Conservation (phyloP, 2,329 filamentous ascomycete species). For the Cladosporium velox region DNA sequence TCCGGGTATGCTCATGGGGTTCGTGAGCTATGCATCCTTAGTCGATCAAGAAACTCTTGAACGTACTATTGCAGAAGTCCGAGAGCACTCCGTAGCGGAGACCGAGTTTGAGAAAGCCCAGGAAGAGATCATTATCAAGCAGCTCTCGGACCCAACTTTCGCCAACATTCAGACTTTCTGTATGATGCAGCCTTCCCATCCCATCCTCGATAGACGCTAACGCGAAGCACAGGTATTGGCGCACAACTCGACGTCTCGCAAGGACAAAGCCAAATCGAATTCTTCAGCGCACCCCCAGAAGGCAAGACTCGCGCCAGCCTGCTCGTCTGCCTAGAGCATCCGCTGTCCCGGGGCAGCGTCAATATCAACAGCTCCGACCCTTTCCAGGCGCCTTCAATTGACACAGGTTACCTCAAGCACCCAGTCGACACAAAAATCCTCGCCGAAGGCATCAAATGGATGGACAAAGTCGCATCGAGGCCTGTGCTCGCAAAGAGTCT, state of each 20-base stretch:
- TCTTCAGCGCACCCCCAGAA: constrained; percentile 37
- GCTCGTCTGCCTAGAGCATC: constrained; percentile 38
- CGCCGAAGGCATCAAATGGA: constrained; percentile 38
- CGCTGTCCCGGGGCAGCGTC: constrained; percentile 32
- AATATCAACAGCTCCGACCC: constrained; percentile 30
- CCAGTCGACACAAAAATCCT: constrained; percentile 50
- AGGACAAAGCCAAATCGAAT: constrained; percentile 34
- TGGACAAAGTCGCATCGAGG: constrained; percentile 48
- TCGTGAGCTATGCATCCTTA: constrained; percentile 37
- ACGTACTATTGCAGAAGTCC: constrained; percentile 35
- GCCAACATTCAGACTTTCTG: constrained; percentile 42
- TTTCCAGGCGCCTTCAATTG: constrained; percentile 27
- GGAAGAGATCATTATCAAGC: constrained; percentile 38
- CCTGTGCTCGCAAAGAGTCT: constrained; percentile 48
- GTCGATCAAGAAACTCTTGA: constrained; percentile 34
- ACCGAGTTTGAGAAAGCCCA: constrained; percentile 41
- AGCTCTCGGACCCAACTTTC: constrained; percentile 38
- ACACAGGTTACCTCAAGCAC: constrained; percentile 38
- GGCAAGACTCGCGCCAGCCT: constrained; percentile 37
- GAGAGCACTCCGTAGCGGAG: constrained; percentile 37
- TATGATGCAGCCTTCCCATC: constrained; percentile 26
- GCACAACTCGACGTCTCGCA: constrained; percentile 35
- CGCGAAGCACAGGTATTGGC: constrained; percentile 29
- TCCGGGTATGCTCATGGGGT: constrained; percentile 41
- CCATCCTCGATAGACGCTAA: background rate